These are phyloP conservation scores for Xylaria digitata DNA, from an alignment of 2,329 filamentous ascomycete genomes.

Conservation along the genomic window DNA sequence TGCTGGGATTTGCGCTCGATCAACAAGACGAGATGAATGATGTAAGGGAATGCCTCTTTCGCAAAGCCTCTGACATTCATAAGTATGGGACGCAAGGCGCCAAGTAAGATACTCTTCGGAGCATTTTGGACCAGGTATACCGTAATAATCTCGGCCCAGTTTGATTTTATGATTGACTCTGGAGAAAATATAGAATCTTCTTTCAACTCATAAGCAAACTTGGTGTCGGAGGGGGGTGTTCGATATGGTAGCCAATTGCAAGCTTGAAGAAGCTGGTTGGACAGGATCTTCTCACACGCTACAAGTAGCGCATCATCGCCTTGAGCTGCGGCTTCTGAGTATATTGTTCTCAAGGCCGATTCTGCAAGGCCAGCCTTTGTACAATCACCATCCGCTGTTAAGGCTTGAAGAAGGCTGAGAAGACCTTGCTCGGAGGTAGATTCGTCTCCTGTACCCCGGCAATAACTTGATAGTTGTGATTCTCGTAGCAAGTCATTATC, in stretches of 20 bases:
- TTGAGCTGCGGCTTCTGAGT: conserved; percentile 63
- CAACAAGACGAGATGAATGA: conserved; percentile 83
- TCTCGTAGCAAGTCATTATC: conserved; percentile 70
- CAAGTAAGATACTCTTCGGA: conserved; percentile 73
- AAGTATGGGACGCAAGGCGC: conserved; percentile 74
- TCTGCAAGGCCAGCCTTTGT: conserved; percentile 69
- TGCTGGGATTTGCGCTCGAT: conserved; percentile 73
- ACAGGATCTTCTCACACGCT: conserved; percentile 64
- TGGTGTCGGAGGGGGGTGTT: conserved; percentile 65
- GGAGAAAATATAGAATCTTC: conserved; percentile 52
- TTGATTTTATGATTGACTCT: conserved; percentile 56
- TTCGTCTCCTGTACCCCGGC: conserved; percentile 59
- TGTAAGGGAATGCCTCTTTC: conserved; percentile 79
- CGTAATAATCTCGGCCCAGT: conserved; percentile 73
- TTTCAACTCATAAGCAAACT: conserved; percentile 41
- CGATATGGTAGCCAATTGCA: conserved; percentile 69
- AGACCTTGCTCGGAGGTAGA: conserved; percentile 72
- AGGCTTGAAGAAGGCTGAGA: conserved; percentile 69
- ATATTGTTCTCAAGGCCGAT: conserved; percentile 66
- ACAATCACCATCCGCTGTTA: conserved; percentile 69
- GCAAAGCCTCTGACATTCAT: conserved; percentile 75
- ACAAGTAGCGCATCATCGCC: conserved; percentile 61
- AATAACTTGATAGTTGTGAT: conserved; percentile 64
- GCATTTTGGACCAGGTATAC: conserved; percentile 70
- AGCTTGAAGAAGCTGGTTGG: conserved; percentile 62